Conservation (phyloP, 1,284 basidiomycete genomes). For the Laetiporus sulphureus region DNA sequence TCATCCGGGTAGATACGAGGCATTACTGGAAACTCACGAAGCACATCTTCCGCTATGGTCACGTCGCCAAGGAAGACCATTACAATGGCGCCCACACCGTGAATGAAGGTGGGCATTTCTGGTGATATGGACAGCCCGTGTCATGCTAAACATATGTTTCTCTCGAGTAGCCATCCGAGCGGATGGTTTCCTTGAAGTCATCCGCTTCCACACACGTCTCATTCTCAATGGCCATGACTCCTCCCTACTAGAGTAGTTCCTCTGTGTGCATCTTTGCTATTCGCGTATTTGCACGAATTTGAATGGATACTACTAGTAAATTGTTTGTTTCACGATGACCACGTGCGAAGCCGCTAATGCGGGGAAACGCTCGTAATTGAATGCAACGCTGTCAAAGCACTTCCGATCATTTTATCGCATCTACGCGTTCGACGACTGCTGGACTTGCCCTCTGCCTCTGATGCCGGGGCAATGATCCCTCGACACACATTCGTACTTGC, state of each 20-base stretch:
- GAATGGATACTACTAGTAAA: too few relatives aligned
- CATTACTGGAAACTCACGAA: slow-evolving; percentile 42
- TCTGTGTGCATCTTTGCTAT: too few relatives aligned
- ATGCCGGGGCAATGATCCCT: too few relatives aligned
- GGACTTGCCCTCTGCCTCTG: too few relatives aligned
- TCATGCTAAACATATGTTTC: neutral
- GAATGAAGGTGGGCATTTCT: slow-evolving; percentile 30
- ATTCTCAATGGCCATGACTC: slow-evolving; percentile 42
- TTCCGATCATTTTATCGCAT: too few relatives aligned
- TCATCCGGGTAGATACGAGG: slow-evolving; percentile 31
- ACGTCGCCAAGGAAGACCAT: slow-evolving; percentile 22
- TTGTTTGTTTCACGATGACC: too few relatives aligned
- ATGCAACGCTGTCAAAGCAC: too few relatives aligned
- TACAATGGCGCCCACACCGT: slow-evolving; percentile 50
- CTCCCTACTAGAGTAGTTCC: slow-evolving; percentile 5
- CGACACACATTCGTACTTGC: too few relatives aligned
- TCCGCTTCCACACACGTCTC: slow-evolving; percentile 38
- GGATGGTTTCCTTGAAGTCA: slow-evolving; percentile 35
- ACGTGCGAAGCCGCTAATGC: too few relatives aligned
- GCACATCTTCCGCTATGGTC: slow-evolving; percentile 44
- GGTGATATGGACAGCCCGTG: neutral
- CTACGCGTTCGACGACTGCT: too few relatives aligned
- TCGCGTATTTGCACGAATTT: too few relatives aligned
- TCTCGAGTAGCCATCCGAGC: slow-evolving; percentile 28
- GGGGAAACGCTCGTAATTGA: too few relatives aligned